Evolutionary conservation across 2,329 filamentous ascomycete species (phyloP).

Genomic region (Colletotrichum sp.): DNA sequence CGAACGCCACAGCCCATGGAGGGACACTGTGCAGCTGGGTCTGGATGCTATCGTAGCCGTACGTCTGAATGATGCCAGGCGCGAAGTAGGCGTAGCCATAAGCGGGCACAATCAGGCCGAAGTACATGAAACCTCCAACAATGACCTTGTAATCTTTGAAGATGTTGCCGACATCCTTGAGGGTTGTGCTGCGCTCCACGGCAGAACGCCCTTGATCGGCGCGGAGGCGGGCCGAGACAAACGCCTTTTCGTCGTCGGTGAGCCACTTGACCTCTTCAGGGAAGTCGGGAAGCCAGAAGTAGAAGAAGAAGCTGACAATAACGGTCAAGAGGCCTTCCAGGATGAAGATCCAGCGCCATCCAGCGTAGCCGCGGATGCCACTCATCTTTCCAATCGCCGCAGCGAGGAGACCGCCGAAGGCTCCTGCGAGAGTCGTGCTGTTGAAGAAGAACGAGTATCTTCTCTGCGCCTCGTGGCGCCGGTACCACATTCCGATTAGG

Average conservation of each 20-base stretch:
- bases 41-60: slow-evolving; percentile 64
- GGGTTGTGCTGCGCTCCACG: slow-evolving; percentile 64
- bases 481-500: slow-evolving; percentile 89
- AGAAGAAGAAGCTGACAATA: slow-evolving; percentile 65
- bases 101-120: slow-evolving; percentile 78
- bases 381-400: slow-evolving; percentile 73
- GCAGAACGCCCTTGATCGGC: slow-evolving; percentile 73
- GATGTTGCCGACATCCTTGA: slow-evolving; percentile 63
- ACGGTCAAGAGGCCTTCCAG: slow-evolving; percentile 73
- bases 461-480: slow-evolving; percentile 84
- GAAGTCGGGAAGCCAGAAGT: slow-evolving; percentile 76
- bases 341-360: slow-evolving; percentile 87
- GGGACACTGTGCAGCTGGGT: slow-evolving; percentile 65
- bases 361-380: slow-evolving; percentile 67
- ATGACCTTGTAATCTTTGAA: slow-evolving; percentile 79
- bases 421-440: slow-evolving; percentile 62
- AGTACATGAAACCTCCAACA: slow-evolving; percentile 80
- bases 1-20: slow-evolving; percentile 74
- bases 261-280: slow-evolving; percentile 79
- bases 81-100: slow-evolving; percentile 82
- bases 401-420: slow-evolving; percentile 30
- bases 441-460: slow-evolving; percentile 95
- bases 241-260: slow-evolving; percentile 70
- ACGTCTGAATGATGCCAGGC: slow-evolving; percentile 72
- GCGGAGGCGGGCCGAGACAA: slow-evolving; percentile 68